These are phyloP conservation scores for Zygosaccharomyces lentus DNA, from an alignment of 805 yeast genomes.

Conservation along the genomic window DNA sequence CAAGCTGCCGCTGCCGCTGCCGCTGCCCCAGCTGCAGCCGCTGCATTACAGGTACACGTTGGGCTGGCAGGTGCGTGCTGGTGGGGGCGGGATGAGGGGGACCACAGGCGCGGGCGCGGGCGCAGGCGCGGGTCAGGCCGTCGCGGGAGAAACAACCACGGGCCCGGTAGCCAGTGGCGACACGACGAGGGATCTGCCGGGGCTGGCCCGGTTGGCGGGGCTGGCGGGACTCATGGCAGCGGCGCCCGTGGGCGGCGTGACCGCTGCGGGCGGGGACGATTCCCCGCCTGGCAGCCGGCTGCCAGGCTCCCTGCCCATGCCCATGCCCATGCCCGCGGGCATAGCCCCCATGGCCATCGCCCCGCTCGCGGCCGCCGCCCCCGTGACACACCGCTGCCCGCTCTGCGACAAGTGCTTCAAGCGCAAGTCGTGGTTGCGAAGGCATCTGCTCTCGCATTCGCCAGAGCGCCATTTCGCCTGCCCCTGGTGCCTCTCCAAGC, in stretches of 20 bases:
- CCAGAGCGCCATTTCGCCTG: conserved; percentile 27
- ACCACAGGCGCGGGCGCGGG: not conserved
- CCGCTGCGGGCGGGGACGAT: too few species aligned
- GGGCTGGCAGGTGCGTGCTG: too few species aligned
- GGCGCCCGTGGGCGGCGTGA: too few species aligned
- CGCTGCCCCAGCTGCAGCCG: conserved; percentile 2
- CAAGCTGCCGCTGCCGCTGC: not conserved
- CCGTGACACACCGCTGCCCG: conserved; percentile 27
- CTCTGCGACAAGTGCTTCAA: conserved; percentile 32
- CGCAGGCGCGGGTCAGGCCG: too few species aligned
- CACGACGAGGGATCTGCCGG: too few species aligned
- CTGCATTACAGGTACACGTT: not conserved
- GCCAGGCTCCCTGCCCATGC: too few species aligned
- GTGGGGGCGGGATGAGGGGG: not conserved
- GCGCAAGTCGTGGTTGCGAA: conserved; percentile 32
- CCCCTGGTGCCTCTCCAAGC: conserved; percentile 32
- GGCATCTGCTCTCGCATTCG: conserved; percentile 32
- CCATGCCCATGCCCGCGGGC: not conserved
- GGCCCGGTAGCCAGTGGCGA: too few species aligned
- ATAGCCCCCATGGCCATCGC: not conserved
- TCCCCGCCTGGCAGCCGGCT: too few species aligned
- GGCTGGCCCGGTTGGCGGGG: too few species aligned
- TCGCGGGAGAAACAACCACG: too few species aligned
- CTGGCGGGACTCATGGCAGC: too few species aligned
- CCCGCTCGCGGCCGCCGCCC: not conserved